A percentile compares a stretch with the other conserved stretches of the same genome.
phyloP scores from a whole-genome alignment of 306 rosid species.

The Prunus kanzakura region DNA sequence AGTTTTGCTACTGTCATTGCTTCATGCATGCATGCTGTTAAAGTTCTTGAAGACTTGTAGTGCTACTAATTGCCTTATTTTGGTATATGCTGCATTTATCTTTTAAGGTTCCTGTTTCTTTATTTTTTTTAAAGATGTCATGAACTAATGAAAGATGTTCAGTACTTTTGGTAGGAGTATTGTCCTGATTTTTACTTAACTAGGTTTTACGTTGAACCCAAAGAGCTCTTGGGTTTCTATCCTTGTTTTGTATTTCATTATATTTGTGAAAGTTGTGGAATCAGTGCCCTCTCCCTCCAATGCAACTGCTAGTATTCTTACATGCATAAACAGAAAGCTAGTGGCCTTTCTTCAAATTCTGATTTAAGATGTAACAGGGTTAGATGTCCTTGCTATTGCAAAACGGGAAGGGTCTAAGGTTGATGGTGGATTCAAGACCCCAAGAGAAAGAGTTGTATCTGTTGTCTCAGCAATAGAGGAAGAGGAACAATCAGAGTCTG shows the following conservation, averaged over 20 bases:
- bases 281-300: neutral
- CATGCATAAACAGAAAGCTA: neutral
- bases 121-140: neutral
- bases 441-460: conserved; percentile 56
- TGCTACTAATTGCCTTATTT: neutral
- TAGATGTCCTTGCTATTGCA: conserved; percentile 76
- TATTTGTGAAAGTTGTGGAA: neutral
- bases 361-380: conserved; percentile 47
- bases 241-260: neutral
- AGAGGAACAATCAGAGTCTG: conserved; percentile 49
- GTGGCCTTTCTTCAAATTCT: neutral
- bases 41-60: neutral
- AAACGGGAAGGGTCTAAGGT: conserved; percentile 60
- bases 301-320: neutral
- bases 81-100: neutral
- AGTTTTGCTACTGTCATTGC: neutral
- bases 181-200: neutral
- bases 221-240: neutral
- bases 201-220: neutral
- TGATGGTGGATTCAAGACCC: conserved; percentile 70
- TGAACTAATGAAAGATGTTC: neutral
- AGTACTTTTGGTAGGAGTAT: neutral
- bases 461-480: conserved; percentile 70
- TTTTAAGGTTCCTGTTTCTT: neutral
- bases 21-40: neutral